Evolutionary conservation across 768 basidiomycete genomes (phyloP), one percentile per base, ranked within the genome.

Genomic region (Austroboletus festivus): DNA sequence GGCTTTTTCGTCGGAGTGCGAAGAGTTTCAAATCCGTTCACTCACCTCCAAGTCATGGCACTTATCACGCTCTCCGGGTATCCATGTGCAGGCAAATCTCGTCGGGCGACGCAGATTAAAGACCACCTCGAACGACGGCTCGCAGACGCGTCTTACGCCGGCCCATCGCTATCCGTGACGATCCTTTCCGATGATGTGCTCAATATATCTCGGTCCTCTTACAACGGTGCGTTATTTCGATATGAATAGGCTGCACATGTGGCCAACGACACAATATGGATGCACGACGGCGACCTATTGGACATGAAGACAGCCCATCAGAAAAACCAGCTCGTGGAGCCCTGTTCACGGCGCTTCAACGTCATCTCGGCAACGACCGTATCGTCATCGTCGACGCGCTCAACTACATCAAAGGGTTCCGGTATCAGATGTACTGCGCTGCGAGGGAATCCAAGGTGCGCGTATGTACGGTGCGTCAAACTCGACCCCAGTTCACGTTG

Each of bases 401-500:
- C 56, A 98, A 98, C 63, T 97, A 99, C 69, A 98, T 98, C 77
- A 98, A 99, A 65, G 95, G 95, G 11, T 96, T 93, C 64, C 83
- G 96, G 24, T 99, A 99, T 68, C 96, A 99, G 67, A 84, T 99
- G 72, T 96, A 97, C 64, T 97, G 95, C 62, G 90, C 91, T 1
- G 94, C 93, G 5, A 74, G 93, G 44, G 96, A 99, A 63, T 78
- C 84, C 55, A 87, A 86, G 57, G 74, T 92, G 22, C 75, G 94
- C 28, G 82, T 87, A 5, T 92, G 89, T 67, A 97, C 96, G 39
- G 94, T 96, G 56, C 58, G 81, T 73, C 28, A n/a, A n/a, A n/a
- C n/a, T n/a, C n/a, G n/a, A n/a, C 28, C 28, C 28, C 28, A 6
- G 5, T 28, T 12, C 28, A n/a, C n/a, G n/a, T n/a, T n/a, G n/a